Conservation (phyloP, 441 rosid genomes). For the Daphne laureola region DNA sequence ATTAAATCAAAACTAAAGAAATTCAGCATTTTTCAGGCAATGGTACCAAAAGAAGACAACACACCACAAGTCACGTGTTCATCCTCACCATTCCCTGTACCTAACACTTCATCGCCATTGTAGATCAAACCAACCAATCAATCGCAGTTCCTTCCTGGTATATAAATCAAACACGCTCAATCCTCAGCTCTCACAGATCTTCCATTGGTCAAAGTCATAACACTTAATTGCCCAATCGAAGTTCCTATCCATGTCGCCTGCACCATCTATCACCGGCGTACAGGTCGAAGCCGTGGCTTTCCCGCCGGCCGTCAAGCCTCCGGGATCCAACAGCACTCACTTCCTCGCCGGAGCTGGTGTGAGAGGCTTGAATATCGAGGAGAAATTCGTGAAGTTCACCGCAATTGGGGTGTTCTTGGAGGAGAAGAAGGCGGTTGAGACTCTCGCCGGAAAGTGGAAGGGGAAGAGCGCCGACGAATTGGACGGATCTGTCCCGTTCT, state of each 20-base stretch:
- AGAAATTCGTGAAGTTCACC: slow-evolving; percentile 63
- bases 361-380: slow-evolving; percentile 66
- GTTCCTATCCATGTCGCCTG: slow-evolving; percentile 17
- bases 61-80: no score
- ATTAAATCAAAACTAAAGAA: no score
- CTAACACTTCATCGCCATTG: no score
- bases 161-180: slow-evolving; percentile 9
- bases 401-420: slow-evolving; percentile 78
- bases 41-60: no score
- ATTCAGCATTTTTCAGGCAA: no score
- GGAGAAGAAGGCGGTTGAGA: slow-evolving; percentile 33
- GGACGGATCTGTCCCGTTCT: slow-evolving; percentile 58
- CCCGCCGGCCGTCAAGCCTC: slow-evolving; percentile 48
- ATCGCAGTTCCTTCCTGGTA: not conserved
- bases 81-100: no score
- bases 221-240: not conserved
- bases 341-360: slow-evolving; percentile 83
- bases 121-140: not conserved
- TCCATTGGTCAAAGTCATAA: not conserved
- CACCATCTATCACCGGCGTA: slow-evolving; percentile 26
- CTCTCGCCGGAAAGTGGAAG: slow-evolving; percentile 60
- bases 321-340: slow-evolving; percentile 44
- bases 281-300: slow-evolving; percentile 41
- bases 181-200: not conserved
- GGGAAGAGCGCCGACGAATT: slow-evolving; percentile 47